These are phyloP conservation scores for Sphagnum fallax DNA, from an alignment of 228 moss, liverwort and hornwort species.

Conservation along the genomic window DNA sequence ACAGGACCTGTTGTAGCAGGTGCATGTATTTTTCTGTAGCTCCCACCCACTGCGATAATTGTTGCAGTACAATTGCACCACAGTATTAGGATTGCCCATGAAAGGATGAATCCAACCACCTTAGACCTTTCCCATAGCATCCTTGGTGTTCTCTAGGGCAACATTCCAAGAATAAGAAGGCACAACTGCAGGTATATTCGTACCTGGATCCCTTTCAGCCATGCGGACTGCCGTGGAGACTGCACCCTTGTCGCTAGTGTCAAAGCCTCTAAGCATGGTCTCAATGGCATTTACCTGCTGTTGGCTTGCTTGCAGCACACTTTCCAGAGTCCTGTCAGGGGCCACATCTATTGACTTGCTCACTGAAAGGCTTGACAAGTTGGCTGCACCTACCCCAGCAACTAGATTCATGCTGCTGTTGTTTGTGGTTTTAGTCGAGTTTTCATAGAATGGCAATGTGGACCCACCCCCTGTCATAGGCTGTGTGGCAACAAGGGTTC, in stretches of 20 bases:
- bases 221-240: constrained; percentile 7
- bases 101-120: no score
- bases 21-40: constrained; percentile 40
- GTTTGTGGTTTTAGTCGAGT: background rate
- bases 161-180: no score
- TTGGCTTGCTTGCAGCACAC: constrained; percentile 46
- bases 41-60: constrained; percentile 36
- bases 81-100: no score
- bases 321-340: constrained; percentile 27
- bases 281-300: constrained; percentile 49
- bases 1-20: constrained; percentile 14
- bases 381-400: constrained; percentile 10
- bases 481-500: constrained; percentile 7
- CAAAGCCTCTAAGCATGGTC: constrained; percentile 38
- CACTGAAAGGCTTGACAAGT: constrained; percentile 10
- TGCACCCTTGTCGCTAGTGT: constrained; percentile 15
- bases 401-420: constrained; percentile 9
- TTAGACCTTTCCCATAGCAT: no score
- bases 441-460: constrained; percentile 6
- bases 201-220: constrained; percentile 29
- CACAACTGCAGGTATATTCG: background rate
- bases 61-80: background rate
- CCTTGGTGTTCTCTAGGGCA: no score
- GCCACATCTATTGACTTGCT: constrained; percentile 21
- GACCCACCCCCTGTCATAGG: constrained; percentile 6